Conservation (phyloP, 805 yeast genomes). For the Maudiozyma saulgeensis region DNA sequence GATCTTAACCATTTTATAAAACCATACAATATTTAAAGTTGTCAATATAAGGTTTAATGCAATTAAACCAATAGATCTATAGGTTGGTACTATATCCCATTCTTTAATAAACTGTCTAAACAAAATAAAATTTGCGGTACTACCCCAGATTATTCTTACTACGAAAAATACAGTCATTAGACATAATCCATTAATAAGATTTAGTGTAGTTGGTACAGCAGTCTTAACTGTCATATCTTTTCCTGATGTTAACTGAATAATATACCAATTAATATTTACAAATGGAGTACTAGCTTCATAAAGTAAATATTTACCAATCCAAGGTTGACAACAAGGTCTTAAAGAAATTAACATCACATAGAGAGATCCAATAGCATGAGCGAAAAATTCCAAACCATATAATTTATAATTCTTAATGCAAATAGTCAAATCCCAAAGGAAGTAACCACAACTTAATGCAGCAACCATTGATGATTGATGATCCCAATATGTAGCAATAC, state of each 20-base stretch:
- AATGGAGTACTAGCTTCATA: slow-evolving; percentile 92
- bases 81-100: slow-evolving; percentile 36
- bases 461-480: slow-evolving; percentile 70
- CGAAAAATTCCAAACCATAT: slow-evolving; percentile 73
- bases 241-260: slow-evolving; percentile 64
- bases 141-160: slow-evolving; percentile 82
- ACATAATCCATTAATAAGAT: slow-evolving; percentile 60
- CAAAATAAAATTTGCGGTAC: slow-evolving; percentile 51
- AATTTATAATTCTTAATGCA: slow-evolving; percentile 53
- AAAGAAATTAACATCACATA: slow-evolving; percentile 58
- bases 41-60: slow-evolving; percentile 54
- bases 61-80: slow-evolving; percentile 42
- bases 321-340: slow-evolving; percentile 68
- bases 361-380: slow-evolving; percentile 78
- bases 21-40: slow-evolving; percentile 74
- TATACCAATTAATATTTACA: slow-evolving; percentile 89
- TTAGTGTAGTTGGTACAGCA: slow-evolving; percentile 41
- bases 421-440: slow-evolving; percentile 77
- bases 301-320: slow-evolving; percentile 71
- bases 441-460: slow-evolving; percentile 74
- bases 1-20: slow-evolving; percentile 69
- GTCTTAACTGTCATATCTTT: slow-evolving; percentile 15
- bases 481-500: slow-evolving; percentile 57
- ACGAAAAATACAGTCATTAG: slow-evolving; percentile 62
- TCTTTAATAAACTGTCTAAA: slow-evolving; percentile 39